Evolutionary conservation across 768 basidiomycete genomes (phyloP), one percentile per base, ranked within the genome.

Genomic region (Vararia minispora): DNA sequence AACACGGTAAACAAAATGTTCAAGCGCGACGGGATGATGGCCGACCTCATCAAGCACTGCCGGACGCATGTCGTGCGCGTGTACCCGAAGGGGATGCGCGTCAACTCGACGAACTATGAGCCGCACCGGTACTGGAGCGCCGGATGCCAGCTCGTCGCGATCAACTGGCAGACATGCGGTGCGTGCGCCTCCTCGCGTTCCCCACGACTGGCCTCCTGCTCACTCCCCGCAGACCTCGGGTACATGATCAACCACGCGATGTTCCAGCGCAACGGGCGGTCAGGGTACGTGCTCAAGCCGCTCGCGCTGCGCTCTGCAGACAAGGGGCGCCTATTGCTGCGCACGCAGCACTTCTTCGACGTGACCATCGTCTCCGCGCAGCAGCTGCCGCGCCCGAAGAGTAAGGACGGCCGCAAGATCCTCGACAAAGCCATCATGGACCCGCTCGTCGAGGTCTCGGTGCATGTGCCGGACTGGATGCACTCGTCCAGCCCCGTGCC

Each of bases 161-260:
- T 99, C 39, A 99, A 99, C 58, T 98, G 91, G 90, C 94, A 99
- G 59, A 98, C 91, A 0, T 79, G 79, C 47, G 91, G 90, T 92
- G 52, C 39, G 78, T 64, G 10, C 14, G n/a, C 20, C 16, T 27
- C 23, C 29, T 16, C 12, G 13, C 11, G 26, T 27, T 9, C 17
- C 33, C 23, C 2, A 7, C 13, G 23, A 3, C 9, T 21, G 3
- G 28, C 29, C 41, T 49, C 28, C 50, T 41, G 12, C 37, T 24
- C 17, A 11, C 39, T 33, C 18, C 28, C 21, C 36, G 4, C 55
- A 90, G 91, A 97, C 58, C 60, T 89, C 35, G 91, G 89, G 2
- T 84, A 81, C 52, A 78, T 81, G 65, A 87, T 97, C 56, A 99
- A 95, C 52, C 77, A 85, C 43, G 88, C 92, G 5, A 91, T 98